A percentile compares a stretch with the other conserved stretches of the same genome.
Evolutionary conservation across 441 rosid species (phyloP).

Genomic region (Corymbia citriodora): DNA sequence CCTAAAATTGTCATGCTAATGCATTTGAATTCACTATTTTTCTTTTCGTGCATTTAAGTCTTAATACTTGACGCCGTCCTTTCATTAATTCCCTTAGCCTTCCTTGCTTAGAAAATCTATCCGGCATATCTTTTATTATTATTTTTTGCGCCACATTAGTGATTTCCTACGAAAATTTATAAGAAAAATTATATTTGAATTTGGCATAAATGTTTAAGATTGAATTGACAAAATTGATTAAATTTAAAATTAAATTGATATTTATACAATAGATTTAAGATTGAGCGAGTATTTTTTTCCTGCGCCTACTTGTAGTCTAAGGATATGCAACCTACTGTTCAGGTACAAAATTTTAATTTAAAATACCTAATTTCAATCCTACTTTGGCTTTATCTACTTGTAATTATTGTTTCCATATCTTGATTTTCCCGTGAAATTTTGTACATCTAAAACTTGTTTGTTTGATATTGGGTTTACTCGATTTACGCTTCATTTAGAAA

Average conservation of each 20-base stretch:
- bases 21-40: neutral
- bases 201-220: accelerated
- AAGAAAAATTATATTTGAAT: neutral
- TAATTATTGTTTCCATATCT: too few relatives aligned
- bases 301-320: neutral
- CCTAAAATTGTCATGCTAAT: neutral
- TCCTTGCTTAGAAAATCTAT: neutral
- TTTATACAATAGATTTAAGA: neutral
- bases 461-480: too few relatives aligned
- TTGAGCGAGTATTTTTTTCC: neutral
- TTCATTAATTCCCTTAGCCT: neutral
- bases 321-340: too few relatives aligned
- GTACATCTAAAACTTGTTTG: too few relatives aligned
- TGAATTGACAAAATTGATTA: neutral
- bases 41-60: neutral
- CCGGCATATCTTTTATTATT: neutral
- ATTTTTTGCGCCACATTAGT: neutral
- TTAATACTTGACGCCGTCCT: neutral
- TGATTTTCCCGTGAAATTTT: too few relatives aligned
- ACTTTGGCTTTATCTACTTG: too few relatives aligned
- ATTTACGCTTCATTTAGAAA: too few relatives aligned
- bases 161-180: accelerated
- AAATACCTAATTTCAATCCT: too few relatives aligned
- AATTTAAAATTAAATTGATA: neutral
- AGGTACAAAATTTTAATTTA: too few relatives aligned